Percentiles rank a stretch among this genome's conserved stretches.
Conservation (phyloP, 805 yeast genomes). For the Pichia eremophila region DNA sequence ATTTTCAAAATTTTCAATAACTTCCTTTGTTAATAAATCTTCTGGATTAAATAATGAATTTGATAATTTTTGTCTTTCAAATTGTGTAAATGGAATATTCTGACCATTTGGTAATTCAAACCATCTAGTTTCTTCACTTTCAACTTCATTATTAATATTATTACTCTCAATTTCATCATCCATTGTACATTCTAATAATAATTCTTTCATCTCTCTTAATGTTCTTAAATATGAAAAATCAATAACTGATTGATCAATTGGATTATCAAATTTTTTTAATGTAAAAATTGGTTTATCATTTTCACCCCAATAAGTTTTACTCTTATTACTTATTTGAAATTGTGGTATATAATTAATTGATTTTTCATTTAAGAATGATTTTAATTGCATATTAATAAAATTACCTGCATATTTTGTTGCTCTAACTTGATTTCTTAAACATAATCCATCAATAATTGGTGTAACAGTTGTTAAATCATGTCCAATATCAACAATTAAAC, state of each 20-base stretch:
- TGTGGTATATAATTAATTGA: constrained; percentile 32
- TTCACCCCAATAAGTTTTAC: constrained; percentile 22
- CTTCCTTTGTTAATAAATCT: constrained; percentile 13
- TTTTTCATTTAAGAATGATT: constrained; percentile 28
- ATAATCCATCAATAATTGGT: constrained; percentile 77
- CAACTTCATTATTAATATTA: constrained; percentile 10
- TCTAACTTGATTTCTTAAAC: constrained; percentile 57
- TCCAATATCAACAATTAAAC: constrained; percentile 79
- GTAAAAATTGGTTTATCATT: constrained; percentile 1
- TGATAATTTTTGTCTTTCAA: constrained; percentile 53
- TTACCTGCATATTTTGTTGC: constrained; percentile 70
- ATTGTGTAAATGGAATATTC: constrained; percentile 42
- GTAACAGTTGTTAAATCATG: constrained; percentile 70
- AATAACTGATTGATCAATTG: constrained; percentile 40
- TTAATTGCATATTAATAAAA: constrained; percentile 48
- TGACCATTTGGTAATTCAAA: constrained; percentile 78
- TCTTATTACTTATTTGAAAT: constrained; percentile 43
- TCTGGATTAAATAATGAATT: constrained; percentile 68
- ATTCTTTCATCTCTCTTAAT: constrained; percentile 68
- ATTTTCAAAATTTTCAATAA: constrained; percentile 26
- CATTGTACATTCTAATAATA: constrained; percentile 40
- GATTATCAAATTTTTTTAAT: constrained; percentile 20
- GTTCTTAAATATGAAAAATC: constrained; percentile 47
- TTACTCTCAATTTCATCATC: constrained; percentile 12
- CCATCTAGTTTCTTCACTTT: constrained; percentile 29